A percentile compares a stretch with the other conserved stretches of the same genome.
These are phyloP conservation scores for Tetrahymena elliotti DNA, from an alignment of 73 alveolate species.

Conservation along the genomic window DNA sequence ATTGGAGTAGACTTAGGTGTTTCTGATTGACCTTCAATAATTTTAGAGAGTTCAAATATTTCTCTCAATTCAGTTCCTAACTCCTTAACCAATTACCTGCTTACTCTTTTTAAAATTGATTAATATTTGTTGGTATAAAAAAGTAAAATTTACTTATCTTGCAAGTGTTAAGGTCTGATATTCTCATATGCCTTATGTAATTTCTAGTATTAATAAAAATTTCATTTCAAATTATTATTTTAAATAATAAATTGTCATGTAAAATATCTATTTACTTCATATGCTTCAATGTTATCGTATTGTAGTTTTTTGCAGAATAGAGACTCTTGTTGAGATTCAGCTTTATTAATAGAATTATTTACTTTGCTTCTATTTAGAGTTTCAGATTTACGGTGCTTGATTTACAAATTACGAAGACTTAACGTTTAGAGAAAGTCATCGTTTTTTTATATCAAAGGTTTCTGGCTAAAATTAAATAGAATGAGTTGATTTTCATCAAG, in stretches of 20 bases:
- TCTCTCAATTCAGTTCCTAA: neutral
- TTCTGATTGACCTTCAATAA: neutral
- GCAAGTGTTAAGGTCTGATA: neutral
- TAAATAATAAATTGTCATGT: neutral
- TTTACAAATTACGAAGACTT: neutral
- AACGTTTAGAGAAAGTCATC: neutral
- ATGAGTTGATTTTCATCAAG: neutral
- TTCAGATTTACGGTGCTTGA: neutral
- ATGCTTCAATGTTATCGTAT: neutral
- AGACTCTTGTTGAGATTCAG: neutral
- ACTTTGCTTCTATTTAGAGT: neutral
- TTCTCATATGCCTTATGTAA: neutral
- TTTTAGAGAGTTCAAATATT: neutral
- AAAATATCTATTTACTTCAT: neutral
- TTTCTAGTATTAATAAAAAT: neutral
- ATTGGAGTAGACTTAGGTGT: neutral
- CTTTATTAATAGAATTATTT: neutral
- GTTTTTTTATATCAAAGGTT: neutral
- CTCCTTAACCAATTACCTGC: neutral
- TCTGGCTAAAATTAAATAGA: neutral
- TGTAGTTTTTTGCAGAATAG: neutral
- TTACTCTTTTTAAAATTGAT: neutral
- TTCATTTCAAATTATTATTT: neutral
- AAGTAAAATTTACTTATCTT: neutral
- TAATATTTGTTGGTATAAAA: too few relatives aligned